Conservation (phyloP, 495 filamentous ascomycete genomes). For the Penicillium goetzii region DNA sequence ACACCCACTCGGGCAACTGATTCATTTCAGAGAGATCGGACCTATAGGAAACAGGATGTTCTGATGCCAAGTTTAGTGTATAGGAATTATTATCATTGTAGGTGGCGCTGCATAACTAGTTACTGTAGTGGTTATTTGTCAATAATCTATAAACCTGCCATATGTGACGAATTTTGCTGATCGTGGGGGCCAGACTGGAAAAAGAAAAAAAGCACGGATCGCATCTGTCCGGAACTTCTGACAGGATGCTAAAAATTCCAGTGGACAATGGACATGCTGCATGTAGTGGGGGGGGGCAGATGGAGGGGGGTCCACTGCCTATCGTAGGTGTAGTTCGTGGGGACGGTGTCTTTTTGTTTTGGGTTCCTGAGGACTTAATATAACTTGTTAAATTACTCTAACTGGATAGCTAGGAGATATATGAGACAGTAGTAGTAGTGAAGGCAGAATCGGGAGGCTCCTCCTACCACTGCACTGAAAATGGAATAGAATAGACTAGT, state of each 20-base stretch:
- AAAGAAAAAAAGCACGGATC: slow-evolving; percentile 2
- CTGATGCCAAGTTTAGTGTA: background rate
- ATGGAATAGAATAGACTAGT: background rate
- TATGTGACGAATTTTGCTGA: background rate
- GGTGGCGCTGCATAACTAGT: background rate
- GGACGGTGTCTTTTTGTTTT: background rate
- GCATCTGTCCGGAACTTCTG: background rate
- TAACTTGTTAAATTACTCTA: background rate
- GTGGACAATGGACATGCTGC: background rate
- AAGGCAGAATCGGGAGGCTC: background rate
- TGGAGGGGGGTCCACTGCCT: background rate
- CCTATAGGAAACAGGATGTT: background rate
- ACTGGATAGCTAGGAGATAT: background rate
- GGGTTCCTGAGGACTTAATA: no score
- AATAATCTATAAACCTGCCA: background rate
- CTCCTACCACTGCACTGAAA: background rate
- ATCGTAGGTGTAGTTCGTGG: slow-evolving; percentile 2
- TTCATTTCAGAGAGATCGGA: background rate
- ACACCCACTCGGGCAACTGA: background rate
- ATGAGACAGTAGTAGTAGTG: background rate
- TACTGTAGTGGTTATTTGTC: no score
- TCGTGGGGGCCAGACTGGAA: background rate
- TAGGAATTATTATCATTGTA: background rate
- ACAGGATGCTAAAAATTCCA: background rate
- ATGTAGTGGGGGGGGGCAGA: background rate